A percentile compares a stretch with the other conserved stretches of the same genome.
Conservation (phyloP, 768 basidiomycete species). For the Antrodiella citrinella region DNA sequence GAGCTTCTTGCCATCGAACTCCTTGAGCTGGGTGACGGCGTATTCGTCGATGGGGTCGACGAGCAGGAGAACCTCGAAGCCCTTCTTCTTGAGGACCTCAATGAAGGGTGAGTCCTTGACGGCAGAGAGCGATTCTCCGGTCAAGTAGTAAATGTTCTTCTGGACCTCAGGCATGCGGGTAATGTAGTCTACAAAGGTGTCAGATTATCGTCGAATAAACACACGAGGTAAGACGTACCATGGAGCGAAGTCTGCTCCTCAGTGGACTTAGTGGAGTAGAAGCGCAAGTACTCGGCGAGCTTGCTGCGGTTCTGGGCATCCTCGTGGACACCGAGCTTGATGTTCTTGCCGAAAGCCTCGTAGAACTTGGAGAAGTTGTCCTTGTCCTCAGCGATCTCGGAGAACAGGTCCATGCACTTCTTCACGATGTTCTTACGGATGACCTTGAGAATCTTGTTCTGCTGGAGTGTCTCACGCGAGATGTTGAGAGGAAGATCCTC, state of each 20-base stretch:
- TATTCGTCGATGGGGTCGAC: conserved; percentile 99
- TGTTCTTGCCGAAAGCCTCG: conserved; percentile 97
- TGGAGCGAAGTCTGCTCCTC: conserved; percentile 94
- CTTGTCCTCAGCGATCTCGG: conserved; percentile 98
- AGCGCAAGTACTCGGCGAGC: conserved; percentile 98
- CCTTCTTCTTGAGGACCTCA: conserved; percentile 98
- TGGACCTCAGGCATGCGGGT: conserved; percentile 99
- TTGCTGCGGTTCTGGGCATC: conserved; percentile 98
- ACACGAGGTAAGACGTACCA: conserved; percentile 39
- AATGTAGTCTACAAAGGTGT: conserved; percentile 70
- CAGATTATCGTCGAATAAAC: not conserved
- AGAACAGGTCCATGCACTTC: conserved; percentile 92
- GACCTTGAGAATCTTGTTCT: conserved; percentile 99
- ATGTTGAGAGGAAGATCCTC: conserved; percentile 99
- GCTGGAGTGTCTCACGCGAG: conserved; percentile 98
- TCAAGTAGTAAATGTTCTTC: conserved; percentile 99
- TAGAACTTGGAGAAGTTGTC: conserved; percentile 97
- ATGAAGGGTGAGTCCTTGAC: conserved; percentile 96
- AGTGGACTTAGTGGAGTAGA: conserved; percentile 89
- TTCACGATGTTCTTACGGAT: conserved; percentile 99
- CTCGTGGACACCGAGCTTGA: conserved; percentile 99
- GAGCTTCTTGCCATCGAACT: conserved; percentile 97
- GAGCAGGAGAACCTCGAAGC: conserved; percentile 95
- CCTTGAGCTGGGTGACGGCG: conserved; percentile 96
- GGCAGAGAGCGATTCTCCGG: conserved; percentile 91